Evolutionary conservation across 176 grass and related monocot species (phyloP).

Genomic region (Secale cereale): DNA sequence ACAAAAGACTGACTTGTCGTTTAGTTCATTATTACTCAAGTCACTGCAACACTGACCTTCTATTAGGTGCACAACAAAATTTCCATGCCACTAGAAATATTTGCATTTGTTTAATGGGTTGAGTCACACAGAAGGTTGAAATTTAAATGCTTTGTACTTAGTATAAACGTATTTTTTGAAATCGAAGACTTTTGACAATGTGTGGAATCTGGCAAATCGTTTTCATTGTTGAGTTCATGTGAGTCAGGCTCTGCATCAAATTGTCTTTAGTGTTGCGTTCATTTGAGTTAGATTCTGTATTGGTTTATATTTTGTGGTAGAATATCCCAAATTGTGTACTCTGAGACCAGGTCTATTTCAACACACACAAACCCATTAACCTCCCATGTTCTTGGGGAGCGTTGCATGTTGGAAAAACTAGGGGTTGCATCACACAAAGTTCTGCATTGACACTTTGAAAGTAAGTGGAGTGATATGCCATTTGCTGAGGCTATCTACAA

Average conservation of each 20-base stretch:
- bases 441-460: too few species aligned
- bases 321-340: not conserved
- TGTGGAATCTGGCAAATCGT: not conserved
- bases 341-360: not conserved
- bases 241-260: not conserved
- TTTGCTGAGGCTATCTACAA: too few species aligned
- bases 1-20: not conserved
- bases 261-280: not conserved
- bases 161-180: not conserved
- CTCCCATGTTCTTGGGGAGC: not conserved
- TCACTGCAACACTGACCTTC: not conserved
- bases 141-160: not conserved
- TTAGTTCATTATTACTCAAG: not conserved
- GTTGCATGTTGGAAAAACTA: too few species aligned
- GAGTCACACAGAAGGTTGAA: not conserved
- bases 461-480: too few species aligned
- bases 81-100: not conserved
- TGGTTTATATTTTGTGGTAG: too few species aligned
- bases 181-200: too few species aligned
- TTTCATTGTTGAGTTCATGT: not conserved
- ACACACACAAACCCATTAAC: too few species aligned
- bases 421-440: too few species aligned
- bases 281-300: not conserved
- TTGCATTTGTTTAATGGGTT: not conserved
- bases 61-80: not conserved